phyloP scores from a whole-genome alignment of 2,329 filamentous ascomycete genomes.

The Pyricularia sp. region DNA sequence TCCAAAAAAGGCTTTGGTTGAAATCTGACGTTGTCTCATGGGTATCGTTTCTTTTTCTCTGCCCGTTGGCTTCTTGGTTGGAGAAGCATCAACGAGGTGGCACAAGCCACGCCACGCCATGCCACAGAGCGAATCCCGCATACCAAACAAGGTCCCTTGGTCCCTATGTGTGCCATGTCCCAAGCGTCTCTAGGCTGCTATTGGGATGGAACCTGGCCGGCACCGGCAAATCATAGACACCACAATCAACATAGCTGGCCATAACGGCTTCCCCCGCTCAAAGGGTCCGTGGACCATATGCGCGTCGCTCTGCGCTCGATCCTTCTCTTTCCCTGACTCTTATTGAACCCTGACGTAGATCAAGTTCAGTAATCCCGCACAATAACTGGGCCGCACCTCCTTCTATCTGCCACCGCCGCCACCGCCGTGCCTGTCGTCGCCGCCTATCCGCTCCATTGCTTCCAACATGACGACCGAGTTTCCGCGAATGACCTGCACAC shows the following conservation, averaged over 20 bases:
- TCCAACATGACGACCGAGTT: slow-evolving; percentile 99
- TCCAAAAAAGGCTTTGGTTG: too few relatives aligned
- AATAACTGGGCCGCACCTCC: not conserved
- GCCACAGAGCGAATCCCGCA: not conserved
- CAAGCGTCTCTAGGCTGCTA: not conserved
- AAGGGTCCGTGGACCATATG: not conserved
- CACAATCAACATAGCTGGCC: not conserved
- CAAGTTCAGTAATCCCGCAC: not conserved
- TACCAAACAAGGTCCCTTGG: not conserved
- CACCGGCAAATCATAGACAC: not conserved
- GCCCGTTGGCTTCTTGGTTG: not conserved
- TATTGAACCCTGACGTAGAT: not conserved
- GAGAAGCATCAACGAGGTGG: not conserved
- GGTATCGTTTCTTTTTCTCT: not conserved
- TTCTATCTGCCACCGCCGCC: slow-evolving; percentile 1
- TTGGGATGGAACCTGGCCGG: not conserved
- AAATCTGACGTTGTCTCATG: not conserved
- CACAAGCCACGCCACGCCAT: not conserved
- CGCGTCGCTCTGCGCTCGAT: not conserved
- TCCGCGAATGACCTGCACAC: slow-evolving; percentile 73
- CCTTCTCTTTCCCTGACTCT: not conserved
- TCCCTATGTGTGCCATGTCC: too few relatives aligned
- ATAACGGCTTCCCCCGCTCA: too few relatives aligned
- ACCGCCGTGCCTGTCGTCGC: slow-evolving; percentile 36
- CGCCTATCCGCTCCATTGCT: slow-evolving; percentile 60